phyloP scores from a whole-genome alignment of 2,329 filamentous ascomycete species.

The Cytospora schulzeri region DNA sequence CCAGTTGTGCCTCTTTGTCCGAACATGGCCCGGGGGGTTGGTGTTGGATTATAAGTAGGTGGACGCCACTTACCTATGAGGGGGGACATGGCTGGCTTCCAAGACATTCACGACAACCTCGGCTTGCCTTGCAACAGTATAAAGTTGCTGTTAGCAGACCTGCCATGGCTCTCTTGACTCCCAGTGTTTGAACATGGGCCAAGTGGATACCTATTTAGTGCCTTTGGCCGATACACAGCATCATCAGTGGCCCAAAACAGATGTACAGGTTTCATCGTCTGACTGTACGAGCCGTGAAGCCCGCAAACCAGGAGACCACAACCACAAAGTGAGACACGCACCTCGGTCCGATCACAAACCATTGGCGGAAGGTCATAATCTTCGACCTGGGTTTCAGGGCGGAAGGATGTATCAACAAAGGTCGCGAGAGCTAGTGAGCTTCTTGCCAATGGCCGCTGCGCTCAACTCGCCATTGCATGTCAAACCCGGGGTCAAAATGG shows the following conservation, averaged over 20 bases:
- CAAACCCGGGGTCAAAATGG: not conserved
- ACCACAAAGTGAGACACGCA: not conserved
- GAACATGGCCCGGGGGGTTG: not conserved
- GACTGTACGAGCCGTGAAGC: not conserved
- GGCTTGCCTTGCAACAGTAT: not conserved
- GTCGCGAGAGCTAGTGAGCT: not conserved
- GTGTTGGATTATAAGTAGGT: not conserved
- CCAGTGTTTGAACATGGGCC: not conserved
- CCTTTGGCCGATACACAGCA: not conserved
- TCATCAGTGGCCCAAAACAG: not conserved
- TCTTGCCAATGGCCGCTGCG: not conserved
- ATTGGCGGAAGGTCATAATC: not conserved
- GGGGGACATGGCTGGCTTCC: not conserved
- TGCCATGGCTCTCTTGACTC: not conserved
- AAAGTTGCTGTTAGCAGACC: not conserved
- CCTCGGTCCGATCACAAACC: not conserved
- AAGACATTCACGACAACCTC: not conserved
- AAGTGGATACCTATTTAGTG: not conserved
- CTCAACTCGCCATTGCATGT: not conserved
- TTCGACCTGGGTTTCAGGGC: not conserved
- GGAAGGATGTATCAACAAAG: not conserved
- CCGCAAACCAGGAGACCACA: not conserved
- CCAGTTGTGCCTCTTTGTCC: not conserved
- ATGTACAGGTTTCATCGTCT: not conserved
- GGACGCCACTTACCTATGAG: not conserved